Conservation (phyloP, 179 eudicot species). For the Beta corolliflora region DNA sequence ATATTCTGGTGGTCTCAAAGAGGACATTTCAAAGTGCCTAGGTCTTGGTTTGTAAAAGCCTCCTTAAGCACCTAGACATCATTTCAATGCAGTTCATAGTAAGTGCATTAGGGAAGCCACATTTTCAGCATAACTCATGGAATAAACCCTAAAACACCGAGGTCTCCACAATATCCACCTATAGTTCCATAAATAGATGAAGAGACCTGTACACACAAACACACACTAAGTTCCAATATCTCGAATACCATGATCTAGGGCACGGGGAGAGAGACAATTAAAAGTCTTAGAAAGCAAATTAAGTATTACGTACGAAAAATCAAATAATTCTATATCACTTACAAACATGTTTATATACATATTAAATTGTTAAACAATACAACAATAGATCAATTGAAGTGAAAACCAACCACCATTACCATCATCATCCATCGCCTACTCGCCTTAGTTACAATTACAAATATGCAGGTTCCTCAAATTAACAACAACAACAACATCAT, state of each 20-base stretch:
- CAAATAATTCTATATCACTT: background rate
- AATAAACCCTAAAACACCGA: background rate
- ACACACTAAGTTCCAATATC: background rate
- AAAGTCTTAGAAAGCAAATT: background rate
- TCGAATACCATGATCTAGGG: background rate
- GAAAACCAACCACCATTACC: background rate
- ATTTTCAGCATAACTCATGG: background rate
- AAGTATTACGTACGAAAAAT: background rate
- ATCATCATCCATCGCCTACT: background rate
- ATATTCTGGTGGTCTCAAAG: no score
- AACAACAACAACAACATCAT: background rate
- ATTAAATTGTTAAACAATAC: background rate
- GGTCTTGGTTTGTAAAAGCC: background rate
- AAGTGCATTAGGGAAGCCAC: background rate
- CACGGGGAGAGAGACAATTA: background rate
- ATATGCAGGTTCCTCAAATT: background rate
- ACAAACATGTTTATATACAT: conserved; percentile 11
- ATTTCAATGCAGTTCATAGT: no score
- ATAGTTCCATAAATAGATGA: background rate
- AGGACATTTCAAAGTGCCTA: background rate
- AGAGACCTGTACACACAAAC: no score
- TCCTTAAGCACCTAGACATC: background rate
- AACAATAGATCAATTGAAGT: background rate
- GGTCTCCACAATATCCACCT: background rate
- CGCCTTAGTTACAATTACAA: background rate